phyloP scores from a whole-genome alignment of 2,329 filamentous ascomycete species.

The Aspergillus pseudonomiae region DNA sequence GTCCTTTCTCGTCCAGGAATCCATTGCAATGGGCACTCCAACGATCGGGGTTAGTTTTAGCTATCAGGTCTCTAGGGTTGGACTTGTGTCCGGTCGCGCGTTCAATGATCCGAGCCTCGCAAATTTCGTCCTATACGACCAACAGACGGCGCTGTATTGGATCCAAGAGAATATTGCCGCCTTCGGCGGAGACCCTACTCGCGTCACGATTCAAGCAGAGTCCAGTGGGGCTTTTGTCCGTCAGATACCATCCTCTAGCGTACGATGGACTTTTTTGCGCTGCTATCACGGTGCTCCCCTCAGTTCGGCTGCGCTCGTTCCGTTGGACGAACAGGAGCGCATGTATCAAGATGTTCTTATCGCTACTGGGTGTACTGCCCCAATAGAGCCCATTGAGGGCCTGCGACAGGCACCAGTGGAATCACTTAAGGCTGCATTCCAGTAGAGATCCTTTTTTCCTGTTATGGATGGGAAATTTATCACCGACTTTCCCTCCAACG shows the following conservation, averaged over 20 bases:
- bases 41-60: constrained; percentile 56
- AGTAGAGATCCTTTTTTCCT: constrained; percentile 6
- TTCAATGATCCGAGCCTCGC: constrained; percentile 27
- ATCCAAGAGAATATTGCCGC: constrained; percentile 21
- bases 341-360: constrained; percentile 13
- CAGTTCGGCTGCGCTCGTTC: constrained; percentile 2
- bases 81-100: constrained; percentile 50
- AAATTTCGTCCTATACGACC: constrained; percentile 38
- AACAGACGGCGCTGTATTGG: constrained; percentile 25
- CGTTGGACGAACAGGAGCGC: constrained; percentile 6
- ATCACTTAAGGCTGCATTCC: constrained; percentile 8
- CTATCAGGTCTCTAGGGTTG: constrained; percentile 54
- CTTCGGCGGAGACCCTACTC: constrained; percentile 17
- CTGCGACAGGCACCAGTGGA: constrained; percentile 10
- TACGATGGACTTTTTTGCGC: constrained; percentile 29
- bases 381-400: constrained; percentile 8
- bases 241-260: constrained; percentile 24
- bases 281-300: constrained; percentile 22
- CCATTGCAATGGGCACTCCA: constrained; percentile 52
- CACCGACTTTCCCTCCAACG: not conserved
- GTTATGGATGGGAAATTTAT: constrained; percentile 15
- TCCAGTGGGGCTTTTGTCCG: constrained; percentile 19
- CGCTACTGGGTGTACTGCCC: constrained; percentile 11
- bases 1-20: constrained; percentile 58
- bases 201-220: constrained; percentile 22